Percentiles rank a stretch among this genome's conserved stretches.
Evolutionary conservation across 2,329 filamentous ascomycete species (phyloP).

Genomic region (Chaetomiaceae sp.): DNA sequence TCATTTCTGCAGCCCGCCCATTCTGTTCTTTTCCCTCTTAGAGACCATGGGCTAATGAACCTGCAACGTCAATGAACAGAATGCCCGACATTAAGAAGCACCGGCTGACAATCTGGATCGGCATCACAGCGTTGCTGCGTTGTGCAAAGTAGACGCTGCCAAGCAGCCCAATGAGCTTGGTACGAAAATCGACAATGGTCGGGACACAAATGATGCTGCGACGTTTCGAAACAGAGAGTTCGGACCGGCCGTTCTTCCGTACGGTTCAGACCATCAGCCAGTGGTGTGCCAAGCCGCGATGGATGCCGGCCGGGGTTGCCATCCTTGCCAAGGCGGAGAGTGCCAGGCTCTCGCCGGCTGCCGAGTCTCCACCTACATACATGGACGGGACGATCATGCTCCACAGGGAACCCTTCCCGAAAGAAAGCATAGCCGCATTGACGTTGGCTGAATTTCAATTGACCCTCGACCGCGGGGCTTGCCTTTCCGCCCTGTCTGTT

Average conservation of each 20-base stretch:
- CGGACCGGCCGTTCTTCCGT: not conserved
- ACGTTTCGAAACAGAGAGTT: conserved; percentile 9
- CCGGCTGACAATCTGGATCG: not conserved
- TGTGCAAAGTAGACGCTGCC: too few species aligned
- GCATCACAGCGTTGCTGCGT: not conserved
- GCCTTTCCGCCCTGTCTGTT: not conserved
- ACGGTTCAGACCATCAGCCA: not conserved
- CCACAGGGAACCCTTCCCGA: conserved; percentile 8
- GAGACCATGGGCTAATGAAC: too few species aligned
- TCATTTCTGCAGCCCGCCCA: not conserved
- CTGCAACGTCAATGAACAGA: too few species aligned
- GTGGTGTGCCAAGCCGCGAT: not conserved
- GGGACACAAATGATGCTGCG: not conserved
- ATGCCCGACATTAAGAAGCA: too few species aligned
- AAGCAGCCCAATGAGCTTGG: conserved; percentile 2
- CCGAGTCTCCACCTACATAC: conserved; percentile 10
- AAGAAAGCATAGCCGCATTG: conserved; percentile 12
- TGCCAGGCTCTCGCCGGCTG: conserved; percentile 4
- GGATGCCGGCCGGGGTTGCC: not conserved
- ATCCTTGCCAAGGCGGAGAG: conserved; percentile 3
- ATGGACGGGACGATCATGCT: conserved; percentile 23
- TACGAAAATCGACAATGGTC: not conserved
- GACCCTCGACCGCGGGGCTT: not conserved
- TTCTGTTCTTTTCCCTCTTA: too few species aligned
- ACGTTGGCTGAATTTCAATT: not conserved